Conservation (phyloP, 164 flowering plant genomes). For the Berberis vulgaris region DNA sequence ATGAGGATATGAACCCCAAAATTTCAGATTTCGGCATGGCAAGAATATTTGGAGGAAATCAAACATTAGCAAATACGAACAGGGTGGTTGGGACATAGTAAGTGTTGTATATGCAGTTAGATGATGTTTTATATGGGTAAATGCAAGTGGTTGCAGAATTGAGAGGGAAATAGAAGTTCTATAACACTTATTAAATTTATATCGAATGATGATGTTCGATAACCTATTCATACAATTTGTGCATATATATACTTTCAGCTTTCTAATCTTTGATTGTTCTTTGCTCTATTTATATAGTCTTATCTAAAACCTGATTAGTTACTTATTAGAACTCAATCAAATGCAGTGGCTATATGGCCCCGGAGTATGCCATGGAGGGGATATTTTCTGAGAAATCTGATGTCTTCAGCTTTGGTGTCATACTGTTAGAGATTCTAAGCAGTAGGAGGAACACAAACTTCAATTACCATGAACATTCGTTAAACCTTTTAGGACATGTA, state of each 20-base stretch:
- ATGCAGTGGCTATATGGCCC: slow-evolving; percentile 12
- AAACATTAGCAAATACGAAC: not conserved
- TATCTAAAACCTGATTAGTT: too few relatives aligned
- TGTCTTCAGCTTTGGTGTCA: slow-evolving; percentile 11
- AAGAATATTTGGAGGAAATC: slow-evolving; percentile 3
- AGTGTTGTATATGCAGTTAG: not conserved
- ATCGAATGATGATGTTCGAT: not conserved
- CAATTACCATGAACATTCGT: not conserved
- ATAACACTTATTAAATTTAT: not conserved
- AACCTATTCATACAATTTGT: too few relatives aligned
- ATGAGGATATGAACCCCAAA: slow-evolving; percentile 2
- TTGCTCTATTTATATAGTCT: too few relatives aligned
- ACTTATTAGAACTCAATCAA: not conserved
- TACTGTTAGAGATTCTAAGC: slow-evolving; percentile 8
- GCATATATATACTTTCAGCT: too few relatives aligned
- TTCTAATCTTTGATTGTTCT: too few relatives aligned
- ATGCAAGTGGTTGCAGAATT: too few relatives aligned
- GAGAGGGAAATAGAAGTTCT: too few relatives aligned
- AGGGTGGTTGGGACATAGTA: too few relatives aligned
- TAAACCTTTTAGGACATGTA: slow-evolving; percentile 31
- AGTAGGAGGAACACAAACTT: slow-evolving; percentile 4
- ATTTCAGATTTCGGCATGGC: slow-evolving; percentile 2
- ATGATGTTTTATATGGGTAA: too few relatives aligned
- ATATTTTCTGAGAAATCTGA: slow-evolving; percentile 10
- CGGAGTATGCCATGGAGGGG: slow-evolving; percentile 13